Evolutionary conservation across 345 rosid species (phyloP), one percentile per base, ranked within the genome.

Genomic region (Brassica carinata): DNA sequence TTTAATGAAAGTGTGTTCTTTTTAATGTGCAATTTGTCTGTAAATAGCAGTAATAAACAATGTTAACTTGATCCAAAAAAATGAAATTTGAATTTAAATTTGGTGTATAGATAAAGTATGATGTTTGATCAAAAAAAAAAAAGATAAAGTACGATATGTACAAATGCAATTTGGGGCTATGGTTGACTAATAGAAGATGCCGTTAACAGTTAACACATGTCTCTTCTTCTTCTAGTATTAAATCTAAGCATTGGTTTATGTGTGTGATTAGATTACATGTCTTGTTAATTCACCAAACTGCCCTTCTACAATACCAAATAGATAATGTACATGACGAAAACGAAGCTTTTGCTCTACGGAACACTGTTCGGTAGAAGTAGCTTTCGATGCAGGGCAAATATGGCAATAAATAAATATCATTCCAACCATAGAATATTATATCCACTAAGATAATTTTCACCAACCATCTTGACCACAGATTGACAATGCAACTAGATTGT

Each of bases 141-240:
- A 23, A 23, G 26, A 23, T 23, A 23, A 23, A 23, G 26, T 23
- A 23, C 26, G 26, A 23, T 23, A 11, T 62, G 13, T 68, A 29
- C 64, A 59, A 64, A 64, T 59, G 69, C 77, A 76, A 57, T 57
- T 71, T 55, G 68, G 58, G 57, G 67, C 64, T 5, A 11, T 14
- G 19, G 73, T 81, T 76, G 74, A 67, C 81, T 77, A 64, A 58
- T 57, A 18, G 65, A 81, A 77, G 74, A 81, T 81, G 84, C 77
- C 77, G 43, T 72, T 43, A 81, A 76, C 84, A 81, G 43, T 72
- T 43, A 81, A 76, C 84, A 81, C 81, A 72, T 81, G 81, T 61
- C 71, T 43, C 74, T 38, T 65, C 69, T 68, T 62, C 79, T 61
- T 34, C 43, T 57, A 40, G 6, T 23, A 51, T 18, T 29, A 67